Evolutionary conservation across 768 basidiomycete genomes (phyloP), one percentile per base, ranked within the genome.

Genomic region (Pleurotus pulmonarius): DNA sequence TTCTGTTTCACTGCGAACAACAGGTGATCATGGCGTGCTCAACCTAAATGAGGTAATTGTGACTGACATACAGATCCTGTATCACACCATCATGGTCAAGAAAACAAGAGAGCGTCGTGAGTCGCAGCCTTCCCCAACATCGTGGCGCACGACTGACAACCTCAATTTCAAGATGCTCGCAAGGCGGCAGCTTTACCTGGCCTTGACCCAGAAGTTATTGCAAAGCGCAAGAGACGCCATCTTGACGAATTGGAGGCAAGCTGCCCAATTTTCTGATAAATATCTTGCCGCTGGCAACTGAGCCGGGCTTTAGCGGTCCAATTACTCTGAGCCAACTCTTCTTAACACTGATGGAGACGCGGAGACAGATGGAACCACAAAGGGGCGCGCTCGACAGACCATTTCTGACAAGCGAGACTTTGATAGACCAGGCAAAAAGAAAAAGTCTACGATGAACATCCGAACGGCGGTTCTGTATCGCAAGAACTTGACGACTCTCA

Each of bases 201-300:
- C 18, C 70, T 89, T 16, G 75, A 85, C 9, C 75, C 83, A 0
- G 88, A 92, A 55, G 70, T 88, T 46, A 77, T 93, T 56, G 83
- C 86, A 8, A 90, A 88, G 67, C 83, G 92, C 57, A 88, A 83
- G 7, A 86, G 82, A 68, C 75, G 84, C 41, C 91, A 88, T 69
- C 80, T 94, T 6, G 90, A 90, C 59, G 92, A 94, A 68, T 85
- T 94, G 48, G 92, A 94, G 80, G 91, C 87, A 62, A 58, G 58
- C 58, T 20, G 39, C 20, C 29, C 47, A 58, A 20, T 25, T 8
- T 2, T 16, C 22, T 57, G 29, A 40, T 46, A 48, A 56, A 55
- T 61, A n/a, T 51, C 52, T 59, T 49, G 44, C 47, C 40, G 41
- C 22, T 37, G 22, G 47, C 26, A 54, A 38, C 38, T 53, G 37